Evolutionary conservation across 208 protist species (phyloP), one percentile per base, ranked within the genome.

Genomic region (Crithidia sp.): DNA sequence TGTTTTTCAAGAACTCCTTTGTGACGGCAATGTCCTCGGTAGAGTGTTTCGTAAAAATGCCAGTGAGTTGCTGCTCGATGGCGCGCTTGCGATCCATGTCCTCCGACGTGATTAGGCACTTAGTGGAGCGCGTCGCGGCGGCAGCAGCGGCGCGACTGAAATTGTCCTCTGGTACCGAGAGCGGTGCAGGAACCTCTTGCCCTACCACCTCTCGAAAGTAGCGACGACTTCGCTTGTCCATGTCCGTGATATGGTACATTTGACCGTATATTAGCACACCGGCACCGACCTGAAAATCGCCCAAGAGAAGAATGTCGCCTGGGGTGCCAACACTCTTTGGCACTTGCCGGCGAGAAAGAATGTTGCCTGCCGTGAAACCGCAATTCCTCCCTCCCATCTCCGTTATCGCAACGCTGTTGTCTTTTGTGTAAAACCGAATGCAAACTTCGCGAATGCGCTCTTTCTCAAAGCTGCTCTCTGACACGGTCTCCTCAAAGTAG

Each of bases 31-130:
- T 88, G 67, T 95, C 91, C 57, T 96, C 91, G 10, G 85, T 92
- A n/a, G 87, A 84, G 67, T 90, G 88, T 67, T 97, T 97, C 14
- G 88, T 91, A 72, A 89, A 95, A 75, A 95, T 95, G n/a, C 90
- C 91, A 36, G 88, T 90, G 14, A 93, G 76, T 56, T 95, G 89
- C 68, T 94, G 90, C 76, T 97, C 93, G 37, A 88, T 86, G 9
- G 78, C 84, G 49, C 91, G 84, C 65, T 95, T 95, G 39, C 72
- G 83, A 62, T 97, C 93, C 90, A 96, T 96, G 71, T 95, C 88
- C 44, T 96, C 89, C 1, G 90, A 92, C 7, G 89, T 90, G 41
- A 93, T 76, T 41, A 81, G 54, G n/a, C 88, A 82, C 62, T 80
- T 58, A 68, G 79, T 53, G 12, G 85, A 57, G 67, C 84, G 64